Conservation (phyloP, 1,284 basidiomycete species). For the Dichomitus squalens region DNA sequence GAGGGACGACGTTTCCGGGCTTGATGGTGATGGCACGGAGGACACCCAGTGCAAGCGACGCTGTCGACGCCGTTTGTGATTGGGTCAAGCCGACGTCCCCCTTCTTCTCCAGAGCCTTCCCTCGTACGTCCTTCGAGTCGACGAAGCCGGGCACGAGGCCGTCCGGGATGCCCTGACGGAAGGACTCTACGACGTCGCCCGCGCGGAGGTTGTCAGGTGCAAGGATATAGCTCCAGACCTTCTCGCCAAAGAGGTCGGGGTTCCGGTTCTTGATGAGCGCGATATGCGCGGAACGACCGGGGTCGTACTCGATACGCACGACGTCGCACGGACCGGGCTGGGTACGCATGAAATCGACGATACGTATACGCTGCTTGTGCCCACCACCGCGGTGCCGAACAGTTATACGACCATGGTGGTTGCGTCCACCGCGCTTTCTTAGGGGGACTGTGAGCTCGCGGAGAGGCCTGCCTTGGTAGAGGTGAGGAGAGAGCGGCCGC, state of each 20-base stretch:
- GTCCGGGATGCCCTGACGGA: conserved; percentile 79
- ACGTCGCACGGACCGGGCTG: conserved; percentile 86
- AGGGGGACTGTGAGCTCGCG: conserved; percentile 84
- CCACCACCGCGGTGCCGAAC: conserved; percentile 91
- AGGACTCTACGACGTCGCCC: conserved; percentile 89
- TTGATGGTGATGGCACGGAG: conserved; percentile 86
- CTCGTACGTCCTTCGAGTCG: conserved; percentile 44
- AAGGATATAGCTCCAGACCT: conserved; percentile 85
- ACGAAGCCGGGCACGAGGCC: conserved; percentile 72
- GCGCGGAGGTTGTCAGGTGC: conserved; percentile 89
- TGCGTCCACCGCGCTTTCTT: conserved; percentile 87
- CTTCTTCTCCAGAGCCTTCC: conserved; percentile 46
- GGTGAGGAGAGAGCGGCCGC: conserved; percentile 78
- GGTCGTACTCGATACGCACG: conserved; percentile 96
- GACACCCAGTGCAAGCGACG: conserved; percentile 82
- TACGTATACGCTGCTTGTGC: conserved; percentile 84
- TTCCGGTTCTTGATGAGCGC: conserved; percentile 78
- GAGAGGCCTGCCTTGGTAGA: conserved; percentile 84
- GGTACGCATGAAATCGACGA: conserved; percentile 84
- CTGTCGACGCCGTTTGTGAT: conserved; percentile 42
- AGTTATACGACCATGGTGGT: conserved; percentile 85
- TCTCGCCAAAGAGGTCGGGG: conserved; percentile 44
- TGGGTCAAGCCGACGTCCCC: conserved; percentile 27
- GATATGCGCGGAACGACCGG: conserved; percentile 92
- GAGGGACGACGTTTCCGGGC: conserved; percentile 92